Evolutionary conservation across 2,329 filamentous ascomycete species (phyloP).

Genomic region (Fonsecaea erecta): DNA sequence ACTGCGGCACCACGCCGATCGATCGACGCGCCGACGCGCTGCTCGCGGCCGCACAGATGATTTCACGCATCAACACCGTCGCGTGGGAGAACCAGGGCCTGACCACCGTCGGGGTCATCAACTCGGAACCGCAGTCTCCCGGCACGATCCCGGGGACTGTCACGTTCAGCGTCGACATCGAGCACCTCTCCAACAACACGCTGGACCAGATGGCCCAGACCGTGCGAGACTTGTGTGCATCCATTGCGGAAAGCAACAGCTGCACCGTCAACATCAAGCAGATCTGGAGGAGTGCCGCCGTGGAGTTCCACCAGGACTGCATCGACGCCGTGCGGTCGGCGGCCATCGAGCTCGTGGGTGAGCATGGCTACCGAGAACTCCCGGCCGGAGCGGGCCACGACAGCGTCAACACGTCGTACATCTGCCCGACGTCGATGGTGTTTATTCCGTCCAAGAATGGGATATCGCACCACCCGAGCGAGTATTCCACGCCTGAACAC

Average conservation of each 20-base stretch:
- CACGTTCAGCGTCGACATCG: constrained; percentile 28
- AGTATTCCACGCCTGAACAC: constrained; percentile 7
- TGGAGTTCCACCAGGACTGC: constrained; percentile 66
- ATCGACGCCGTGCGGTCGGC: constrained; percentile 63
- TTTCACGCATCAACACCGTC: constrained; percentile 66
- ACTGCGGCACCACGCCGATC: constrained; percentile 76
- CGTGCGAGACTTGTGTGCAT: background rate
- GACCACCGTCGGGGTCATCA: constrained; percentile 72
- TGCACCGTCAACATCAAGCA: constrained; percentile 59
- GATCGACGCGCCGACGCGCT: constrained; percentile 69
- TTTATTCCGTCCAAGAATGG: constrained; percentile 64
- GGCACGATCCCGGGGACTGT: constrained; percentile 74
- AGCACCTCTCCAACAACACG: constrained; percentile 22
- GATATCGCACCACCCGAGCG: constrained; percentile 60
- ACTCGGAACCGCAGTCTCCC: constrained; percentile 67
- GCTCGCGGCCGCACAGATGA: constrained; percentile 69
- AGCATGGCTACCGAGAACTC: constrained; percentile 53
- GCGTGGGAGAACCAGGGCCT: constrained; percentile 64
- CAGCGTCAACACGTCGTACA: constrained; percentile 60
- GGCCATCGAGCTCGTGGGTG: constrained; percentile 59
- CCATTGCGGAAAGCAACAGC: constrained; percentile 59
- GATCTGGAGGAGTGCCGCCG: constrained; percentile 62
- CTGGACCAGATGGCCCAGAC: constrained; percentile 14
- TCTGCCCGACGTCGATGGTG: constrained; percentile 66
- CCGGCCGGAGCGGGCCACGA: constrained; percentile 65